phyloP scores from a whole-genome alignment of 164 flowering plant species.

The Brasenia schreberi region DNA sequence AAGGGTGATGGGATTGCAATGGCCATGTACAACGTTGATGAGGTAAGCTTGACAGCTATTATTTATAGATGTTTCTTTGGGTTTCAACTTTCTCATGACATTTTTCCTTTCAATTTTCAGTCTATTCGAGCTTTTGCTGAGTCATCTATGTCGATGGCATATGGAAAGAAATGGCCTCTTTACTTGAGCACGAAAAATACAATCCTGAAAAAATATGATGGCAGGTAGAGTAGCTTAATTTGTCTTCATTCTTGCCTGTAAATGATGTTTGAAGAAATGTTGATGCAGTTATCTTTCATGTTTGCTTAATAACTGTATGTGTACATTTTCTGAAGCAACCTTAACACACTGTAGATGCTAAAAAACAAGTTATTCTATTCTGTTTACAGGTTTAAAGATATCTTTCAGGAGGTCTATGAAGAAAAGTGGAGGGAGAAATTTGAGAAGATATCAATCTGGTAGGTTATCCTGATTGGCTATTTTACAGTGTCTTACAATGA shows the following conservation, averaged over 20 bases:
- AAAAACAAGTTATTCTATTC: not conserved
- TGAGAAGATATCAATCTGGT: conserved; percentile 88
- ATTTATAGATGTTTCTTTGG: not conserved
- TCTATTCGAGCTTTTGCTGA: conserved; percentile 94
- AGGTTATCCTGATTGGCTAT: conserved; percentile 1
- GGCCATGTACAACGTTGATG: conserved; percentile 95
- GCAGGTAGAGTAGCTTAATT: conserved; percentile 44
- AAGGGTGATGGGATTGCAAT: conserved; percentile 87
- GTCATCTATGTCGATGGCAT: conserved; percentile 88
- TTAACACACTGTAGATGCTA: not conserved
- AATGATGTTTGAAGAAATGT: not conserved
- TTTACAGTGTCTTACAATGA: not conserved
- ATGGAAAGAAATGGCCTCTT: conserved; percentile 91
- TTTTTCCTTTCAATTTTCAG: conserved; percentile 22
- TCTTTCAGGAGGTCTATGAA: conserved; percentile 93
- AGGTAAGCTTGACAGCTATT: conserved; percentile 35
- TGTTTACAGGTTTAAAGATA: conserved; percentile 78
- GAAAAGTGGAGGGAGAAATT: conserved; percentile 81
- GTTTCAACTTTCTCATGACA: not conserved
- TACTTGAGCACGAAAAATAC: conserved; percentile 98
- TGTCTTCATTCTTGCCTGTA: not conserved
- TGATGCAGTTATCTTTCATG: not conserved
- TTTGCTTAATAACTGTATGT: too few species aligned
- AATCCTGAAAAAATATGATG: conserved; percentile 94
- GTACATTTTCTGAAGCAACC: not conserved